A percentile compares a stretch with the other conserved stretches of the same genome.
These are phyloP conservation scores for Ambrosia artemisiifolia DNA, from an alignment of 129 eudicot genomes.

Conservation along the genomic window DNA sequence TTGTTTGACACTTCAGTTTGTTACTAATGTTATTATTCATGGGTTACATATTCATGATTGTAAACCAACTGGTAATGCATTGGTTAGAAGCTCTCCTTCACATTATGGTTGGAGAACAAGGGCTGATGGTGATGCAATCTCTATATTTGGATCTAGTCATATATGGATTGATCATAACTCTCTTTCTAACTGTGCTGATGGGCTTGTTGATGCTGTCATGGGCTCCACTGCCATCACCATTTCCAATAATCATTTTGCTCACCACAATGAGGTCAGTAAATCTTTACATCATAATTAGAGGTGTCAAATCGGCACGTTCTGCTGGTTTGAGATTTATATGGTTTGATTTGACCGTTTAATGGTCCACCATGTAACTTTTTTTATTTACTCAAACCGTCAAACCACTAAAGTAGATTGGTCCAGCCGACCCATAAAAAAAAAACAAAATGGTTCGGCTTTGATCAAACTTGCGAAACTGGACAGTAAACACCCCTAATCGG, in stretches of 20 bases:
- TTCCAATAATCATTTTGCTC: conserved; percentile 83
- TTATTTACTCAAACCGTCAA: too few relatives aligned
- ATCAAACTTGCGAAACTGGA: too few relatives aligned
- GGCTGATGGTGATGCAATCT: conserved; percentile 92
- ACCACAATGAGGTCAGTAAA: conserved; percentile 69
- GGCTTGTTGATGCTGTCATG: conserved; percentile 92
- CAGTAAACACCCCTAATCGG: too few relatives aligned
- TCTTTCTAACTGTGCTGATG: conserved; percentile 83
- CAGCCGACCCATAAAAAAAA: too few relatives aligned
- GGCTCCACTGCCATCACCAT: conserved; percentile 90
- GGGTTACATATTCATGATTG: conserved; percentile 86
- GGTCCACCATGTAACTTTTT: too few relatives aligned
- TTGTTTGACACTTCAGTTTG: conserved; percentile 69
- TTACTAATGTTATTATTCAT: conserved; percentile 77
- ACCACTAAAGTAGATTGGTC: too few relatives aligned
- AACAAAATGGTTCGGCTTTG: too few relatives aligned
- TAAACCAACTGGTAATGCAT: conserved; percentile 80
- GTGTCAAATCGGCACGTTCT: neutral
- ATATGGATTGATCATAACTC: conserved; percentile 90
- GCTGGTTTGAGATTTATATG: neutral
- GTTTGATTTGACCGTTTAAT: neutral
- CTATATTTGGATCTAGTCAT: conserved; percentile 83
- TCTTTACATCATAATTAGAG: neutral
- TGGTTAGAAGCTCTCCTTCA: conserved; percentile 85
- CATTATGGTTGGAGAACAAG: conserved; percentile 92